phyloP scores from a whole-genome alignment of 495 filamentous ascomycete genomes.

The Podospora bellae-mahoneyi region DNA sequence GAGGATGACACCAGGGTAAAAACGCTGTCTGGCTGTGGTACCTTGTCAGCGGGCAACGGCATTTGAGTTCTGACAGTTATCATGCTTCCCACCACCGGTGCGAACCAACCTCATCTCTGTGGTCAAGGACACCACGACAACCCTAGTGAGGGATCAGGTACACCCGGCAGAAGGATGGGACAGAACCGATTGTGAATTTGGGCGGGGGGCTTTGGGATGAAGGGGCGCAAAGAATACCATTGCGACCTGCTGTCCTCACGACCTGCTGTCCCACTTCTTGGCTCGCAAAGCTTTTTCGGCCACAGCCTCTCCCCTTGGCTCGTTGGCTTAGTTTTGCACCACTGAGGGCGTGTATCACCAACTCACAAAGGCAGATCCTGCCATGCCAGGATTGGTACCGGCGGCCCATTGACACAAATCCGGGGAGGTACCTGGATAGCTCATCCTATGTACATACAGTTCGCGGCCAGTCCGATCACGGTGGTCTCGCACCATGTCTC shows the following conservation, averaged over 20 bases:
- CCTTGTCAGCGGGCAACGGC: not conserved
- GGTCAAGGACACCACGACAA: not conserved
- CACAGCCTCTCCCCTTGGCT: too few relatives aligned
- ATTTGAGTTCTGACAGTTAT: not conserved
- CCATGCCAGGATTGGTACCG: not conserved
- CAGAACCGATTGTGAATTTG: not conserved
- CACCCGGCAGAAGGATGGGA: not conserved
- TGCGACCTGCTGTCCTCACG: not conserved
- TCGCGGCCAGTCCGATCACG: slow-evolving; percentile 19
- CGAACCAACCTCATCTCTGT: not conserved
- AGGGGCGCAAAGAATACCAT: not conserved
- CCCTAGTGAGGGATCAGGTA: not conserved
- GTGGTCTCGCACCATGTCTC: slow-evolving; percentile 18
- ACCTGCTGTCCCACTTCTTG: not conserved
- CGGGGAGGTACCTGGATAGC: not conserved
- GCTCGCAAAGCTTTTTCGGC: too few relatives aligned
- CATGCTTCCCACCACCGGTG: not conserved
- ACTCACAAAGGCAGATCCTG: not conserved
- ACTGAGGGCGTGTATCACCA: not conserved
- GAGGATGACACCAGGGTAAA: not conserved
- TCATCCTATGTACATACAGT: not conserved
- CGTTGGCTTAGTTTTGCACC: not conserved
- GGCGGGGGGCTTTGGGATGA: not conserved
- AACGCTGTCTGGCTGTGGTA: not conserved
- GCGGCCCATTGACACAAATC: not conserved